Base-by-base conservation (phyloP, 176 grass and related monocot species). In the Zoysia pacifica region DNA sequence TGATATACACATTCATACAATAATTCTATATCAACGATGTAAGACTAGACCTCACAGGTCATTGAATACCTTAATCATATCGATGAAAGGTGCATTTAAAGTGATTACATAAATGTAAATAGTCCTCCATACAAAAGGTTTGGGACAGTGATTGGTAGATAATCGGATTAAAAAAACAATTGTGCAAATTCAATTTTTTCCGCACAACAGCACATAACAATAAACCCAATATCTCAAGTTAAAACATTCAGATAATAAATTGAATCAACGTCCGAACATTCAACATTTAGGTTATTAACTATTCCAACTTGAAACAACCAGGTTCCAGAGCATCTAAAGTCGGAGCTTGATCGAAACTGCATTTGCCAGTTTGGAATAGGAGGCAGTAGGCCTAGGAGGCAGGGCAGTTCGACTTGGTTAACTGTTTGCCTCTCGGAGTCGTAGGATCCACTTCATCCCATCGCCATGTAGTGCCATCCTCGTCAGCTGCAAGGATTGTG, bases 401-500 rank as follows among this genome's bases (percentile, higher is more conserved):
- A 55, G 1, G 5, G 10, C 60, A 9, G 65, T 42, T 3, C 45
- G 48, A 5, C 3, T 74, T 69, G 19, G 48, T 77, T 82, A 41
- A 66, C 38, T 59, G 74, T 58, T 72, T 81, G 12, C n/a, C 5
- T 0, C 7, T 43, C 6, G 63, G 75, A 28, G 28, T 28, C 28
- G 28, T 28, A 53, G 79, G 81, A 9, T 62, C 46, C 53, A 98
- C 87, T 66, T 78, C 66, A 11, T 93, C 95, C 92, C 92, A 98
- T 38, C 95, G 90, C 86, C 86, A 98, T 38, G 93, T 91, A 1
- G 76, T 79, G 53, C 95, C 95, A 79, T 94, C 90, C 67, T 98
- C 84, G 5, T 83, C 92, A 93, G 87, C 81, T 53, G 16, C 91
- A 44, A 98, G 85, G 67, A 98, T 94, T 46, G 90, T 94, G 79